Evolutionary conservation across 1,284 basidiomycete species (phyloP), one percentile per base, ranked within the genome.

Genomic region (Meripilus lineatus): DNA sequence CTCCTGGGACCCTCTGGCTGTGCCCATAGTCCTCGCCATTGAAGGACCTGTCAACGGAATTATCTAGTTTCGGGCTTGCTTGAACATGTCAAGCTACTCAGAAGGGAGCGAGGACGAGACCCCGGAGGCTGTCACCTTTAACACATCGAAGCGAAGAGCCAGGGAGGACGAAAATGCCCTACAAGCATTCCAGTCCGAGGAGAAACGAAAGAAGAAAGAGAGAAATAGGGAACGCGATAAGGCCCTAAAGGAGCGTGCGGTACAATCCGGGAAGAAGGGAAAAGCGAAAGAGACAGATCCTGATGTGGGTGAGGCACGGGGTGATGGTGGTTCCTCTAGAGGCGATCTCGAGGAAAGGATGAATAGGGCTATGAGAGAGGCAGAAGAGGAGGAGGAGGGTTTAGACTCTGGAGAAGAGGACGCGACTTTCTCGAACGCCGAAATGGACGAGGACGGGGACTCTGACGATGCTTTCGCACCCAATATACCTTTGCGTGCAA

Each of bases 291-390:
- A 39, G 35, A 42, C 32, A 5, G 32, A 32, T 6, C 48, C 42
- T 20, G 55, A 43, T 7, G 37, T 24, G 2, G 39, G 32, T 32
- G 41, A 47, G 36, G 2, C 44, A 36, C n/a, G n/a, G n/a, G n/a
- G n/a, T n/a, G n/a, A n/a, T n/a, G 22, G 44, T 36, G 21, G 44
- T 47, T 30, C 47, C 28, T 38, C 28, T 38, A 41, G 34, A 42
- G 40, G 43, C 25, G 58, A 55, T 32, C 44, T 63, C 35, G 53
- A 59, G 51, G 53, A 48, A 15, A 47, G 64, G 43, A 66, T 65
- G 63, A 55, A 57, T 40, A 50, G 61, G 35, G 63, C 64, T 14
- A 64, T 65, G 63, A 53, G 39, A 34, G 58, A 65, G 42, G 61
- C 63, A 18, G 55, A 54, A 34, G 58, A 56, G 23, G 62, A 56